A percentile compares a stretch with the other conserved stretches of the same genome.
These are phyloP conservation scores for Pseudogymnoascus sp. DNA, from an alignment of 2,329 filamentous ascomycete genomes.

Conservation along the genomic window DNA sequence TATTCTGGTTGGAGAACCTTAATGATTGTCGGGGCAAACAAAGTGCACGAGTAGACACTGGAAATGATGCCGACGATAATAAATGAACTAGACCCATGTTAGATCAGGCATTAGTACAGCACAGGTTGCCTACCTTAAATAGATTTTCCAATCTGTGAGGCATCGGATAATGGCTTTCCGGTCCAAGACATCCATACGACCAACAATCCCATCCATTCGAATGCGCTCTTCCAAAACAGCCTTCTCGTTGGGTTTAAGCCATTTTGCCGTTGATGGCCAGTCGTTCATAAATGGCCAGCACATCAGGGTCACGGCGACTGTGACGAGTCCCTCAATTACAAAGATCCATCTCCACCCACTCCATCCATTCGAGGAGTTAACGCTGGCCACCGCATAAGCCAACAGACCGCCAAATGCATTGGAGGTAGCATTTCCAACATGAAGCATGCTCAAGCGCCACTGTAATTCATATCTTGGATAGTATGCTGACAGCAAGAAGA, in stretches of 20 bases:
- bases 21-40: constrained; percentile 37
- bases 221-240: constrained; percentile 28
- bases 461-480: constrained; percentile 29
- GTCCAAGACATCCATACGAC: constrained; percentile 14
- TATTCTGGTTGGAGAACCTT: constrained; percentile 30
- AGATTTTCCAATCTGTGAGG: constrained; percentile 33
- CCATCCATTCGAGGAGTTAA: constrained; percentile 18
- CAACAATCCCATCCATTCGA: constrained; percentile 21
- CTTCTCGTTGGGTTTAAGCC: constrained; percentile 36
- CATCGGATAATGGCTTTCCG: constrained; percentile 12
- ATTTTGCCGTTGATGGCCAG: constrained; percentile 40
- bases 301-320: constrained; percentile 23
- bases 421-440: constrained; percentile 21
- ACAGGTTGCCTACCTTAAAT: constrained; percentile 20
- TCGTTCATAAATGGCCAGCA: constrained; percentile 35
- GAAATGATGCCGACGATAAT: constrained; percentile 26
- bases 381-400: constrained; percentile 21
- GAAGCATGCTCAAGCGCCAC: constrained; percentile 30
- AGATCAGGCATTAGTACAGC: neutral
- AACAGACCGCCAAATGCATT: constrained; percentile 11
- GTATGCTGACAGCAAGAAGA: constrained; percentile 32
- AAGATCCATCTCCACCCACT: constrained; percentile 27
- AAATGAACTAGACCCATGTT: constrained; percentile 27
- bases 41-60: constrained; percentile 29
- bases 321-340: constrained; percentile 28